Conservation (phyloP, 148 eudicot genomes). For the Selenicereus undatus region DNA sequence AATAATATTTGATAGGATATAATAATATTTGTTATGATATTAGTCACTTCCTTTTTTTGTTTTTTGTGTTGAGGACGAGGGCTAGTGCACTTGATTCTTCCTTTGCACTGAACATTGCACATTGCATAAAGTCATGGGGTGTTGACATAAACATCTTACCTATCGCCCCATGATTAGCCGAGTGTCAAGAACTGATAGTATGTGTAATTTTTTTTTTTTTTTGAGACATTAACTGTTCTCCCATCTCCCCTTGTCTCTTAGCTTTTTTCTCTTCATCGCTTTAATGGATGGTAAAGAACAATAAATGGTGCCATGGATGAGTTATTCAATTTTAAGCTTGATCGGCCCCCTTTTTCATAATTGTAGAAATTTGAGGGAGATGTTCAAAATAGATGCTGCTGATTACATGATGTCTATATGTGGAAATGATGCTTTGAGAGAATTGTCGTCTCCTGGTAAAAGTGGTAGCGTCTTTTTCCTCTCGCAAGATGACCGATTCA, state of each 20-base stretch:
- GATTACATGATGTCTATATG: slow-evolving; percentile 99
- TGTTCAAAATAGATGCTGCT: slow-evolving; percentile 97
- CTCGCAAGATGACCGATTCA: slow-evolving; percentile 97
- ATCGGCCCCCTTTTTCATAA: slow-evolving; percentile 8
- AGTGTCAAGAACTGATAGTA: background rate
- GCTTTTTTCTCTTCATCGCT: slow-evolving; percentile 1
- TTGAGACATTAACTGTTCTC: background rate
- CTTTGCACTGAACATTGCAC: background rate
- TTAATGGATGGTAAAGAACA: background rate
- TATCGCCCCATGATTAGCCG: background rate
- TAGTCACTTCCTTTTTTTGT: background rate
- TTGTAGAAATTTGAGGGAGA: slow-evolving; percentile 80
- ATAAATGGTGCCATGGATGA: background rate
- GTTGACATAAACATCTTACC: background rate
- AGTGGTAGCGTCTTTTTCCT: slow-evolving; percentile 96
- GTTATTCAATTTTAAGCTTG: background rate
- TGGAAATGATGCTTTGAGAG: slow-evolving; percentile 94
- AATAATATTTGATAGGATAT: no score
- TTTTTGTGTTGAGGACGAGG: background rate
- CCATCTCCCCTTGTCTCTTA: background rate
- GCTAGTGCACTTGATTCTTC: background rate
- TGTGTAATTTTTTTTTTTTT: background rate
- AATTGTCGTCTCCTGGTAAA: slow-evolving; percentile 96
- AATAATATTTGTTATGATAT: no score
- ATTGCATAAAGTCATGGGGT: background rate